A percentile compares a stretch with the other conserved stretches of the same genome.
These are phyloP conservation scores for Globisporangium viniferum DNA, from an alignment of 352 stramenopile genomes.

Conservation along the genomic window DNA sequence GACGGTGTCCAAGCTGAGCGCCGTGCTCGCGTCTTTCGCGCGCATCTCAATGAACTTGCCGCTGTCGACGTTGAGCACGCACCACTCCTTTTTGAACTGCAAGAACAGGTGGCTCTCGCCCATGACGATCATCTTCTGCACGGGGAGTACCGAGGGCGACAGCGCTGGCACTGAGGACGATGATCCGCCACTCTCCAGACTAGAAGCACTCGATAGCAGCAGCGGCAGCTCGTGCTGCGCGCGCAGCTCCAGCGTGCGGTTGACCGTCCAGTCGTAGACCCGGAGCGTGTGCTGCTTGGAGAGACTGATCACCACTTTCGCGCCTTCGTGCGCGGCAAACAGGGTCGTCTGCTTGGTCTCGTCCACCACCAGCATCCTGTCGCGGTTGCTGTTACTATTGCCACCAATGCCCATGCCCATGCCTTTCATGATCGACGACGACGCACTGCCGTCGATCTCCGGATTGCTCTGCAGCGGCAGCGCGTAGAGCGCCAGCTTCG, in stretches of 20 bases:
- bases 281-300: conserved; percentile 65
- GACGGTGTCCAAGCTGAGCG: conserved; percentile 32
- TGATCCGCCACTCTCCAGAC: background rate
- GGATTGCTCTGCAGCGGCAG: conserved; percentile 58
- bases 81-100: conserved; percentile 62
- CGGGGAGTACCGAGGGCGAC: conserved; percentile 22
- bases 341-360: conserved; percentile 60
- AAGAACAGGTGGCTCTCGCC: conserved; percentile 68
- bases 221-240: conserved; percentile 54
- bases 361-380: conserved; percentile 39
- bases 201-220: conserved; percentile 4
- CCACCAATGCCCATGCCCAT: conserved; percentile 8
- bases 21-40: conserved; percentile 20
- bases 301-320: conserved; percentile 45
- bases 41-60: conserved; percentile 35
- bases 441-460: conserved; percentile 28
- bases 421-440: conserved; percentile 17
- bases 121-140: conserved; percentile 58
- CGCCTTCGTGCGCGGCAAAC: conserved; percentile 53
- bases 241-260: conserved; percentile 44
- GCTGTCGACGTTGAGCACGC: conserved; percentile 62
- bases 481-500: conserved; percentile 53
- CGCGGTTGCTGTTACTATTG: conserved; percentile 1
- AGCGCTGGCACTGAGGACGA: conserved; percentile 11
- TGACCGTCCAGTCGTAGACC: conserved; percentile 75